Base-by-base conservation (phyloP, 2,329 filamentous ascomycete species). In the Sarocladium kiliense region DNA sequence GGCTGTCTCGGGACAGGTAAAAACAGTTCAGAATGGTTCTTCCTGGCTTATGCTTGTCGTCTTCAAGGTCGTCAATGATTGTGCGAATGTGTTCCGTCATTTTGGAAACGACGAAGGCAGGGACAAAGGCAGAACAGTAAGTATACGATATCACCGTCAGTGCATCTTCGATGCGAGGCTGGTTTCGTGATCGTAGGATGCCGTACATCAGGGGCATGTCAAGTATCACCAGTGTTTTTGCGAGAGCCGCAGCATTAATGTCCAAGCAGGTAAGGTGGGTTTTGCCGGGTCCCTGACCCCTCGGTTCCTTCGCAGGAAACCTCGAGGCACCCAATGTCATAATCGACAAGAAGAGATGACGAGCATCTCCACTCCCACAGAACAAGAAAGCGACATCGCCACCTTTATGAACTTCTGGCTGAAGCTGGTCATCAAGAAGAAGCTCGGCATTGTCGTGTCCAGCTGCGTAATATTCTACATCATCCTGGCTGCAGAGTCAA, bases 341-440 rank as follows among this genome's bases (percentile, higher is more conserved):
- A 10, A 65, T 54, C 6, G 61, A 59, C 3, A 23, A 12, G 19
- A 63, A 62, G 25, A 63, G 30, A 30, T 64, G 57, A 4, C 60
- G 59, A 16, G 56, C 63, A 41, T 66, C 62, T 11, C 64, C 64
- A 53, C 57, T 59, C 21, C 64, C 60, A 18, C 59, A 63, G 45
- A 65, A 60, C 32, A 66, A 54, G 16, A 63, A 56, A 3, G 59
- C 54, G 2, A 65, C 19, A 19, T 60, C 50, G 23, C 11, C 23
- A 10, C 41, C 23, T 21, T 18, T 16, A 6, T 10, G 9, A 10
- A 16, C 21, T 44, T 44, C 23, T 10, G 36, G n/a, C n/a, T 18
- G 14, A 10, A 44, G 16, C 19, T 44, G 11, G 7, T 21, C 41
- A 25, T 44, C 41, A 18, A 6, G 23, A 25, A 44, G 41, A 5